Conservation (phyloP, 75 land plant genomes). For the Cryptomeria japonica region DNA sequence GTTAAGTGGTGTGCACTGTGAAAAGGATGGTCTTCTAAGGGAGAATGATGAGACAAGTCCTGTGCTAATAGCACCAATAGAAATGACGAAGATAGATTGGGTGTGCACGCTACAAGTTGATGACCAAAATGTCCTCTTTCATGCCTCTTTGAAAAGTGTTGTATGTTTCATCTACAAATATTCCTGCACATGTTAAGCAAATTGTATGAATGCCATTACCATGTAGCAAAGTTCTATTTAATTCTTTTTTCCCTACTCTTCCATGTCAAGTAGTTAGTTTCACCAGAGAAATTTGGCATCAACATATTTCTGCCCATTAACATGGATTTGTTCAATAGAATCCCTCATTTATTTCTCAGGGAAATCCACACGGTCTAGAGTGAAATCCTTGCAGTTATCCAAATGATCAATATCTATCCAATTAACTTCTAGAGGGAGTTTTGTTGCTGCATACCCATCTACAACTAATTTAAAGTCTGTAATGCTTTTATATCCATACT, state of each 20-base stretch:
- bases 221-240: neutral
- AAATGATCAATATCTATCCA: slow-evolving; percentile 89
- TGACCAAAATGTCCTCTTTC: slow-evolving; percentile 59
- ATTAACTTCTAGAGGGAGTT: slow-evolving; percentile 71
- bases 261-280: no score
- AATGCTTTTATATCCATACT: slow-evolving; percentile 63
- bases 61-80: no score
- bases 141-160: slow-evolving; percentile 62
- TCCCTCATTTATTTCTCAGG: slow-evolving; percentile 46
- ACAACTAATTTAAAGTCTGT: slow-evolving; percentile 46
- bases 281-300: neutral
- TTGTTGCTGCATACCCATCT: slow-evolving; percentile 46
- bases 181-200: slow-evolving; percentile 42
- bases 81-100: no score
- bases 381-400: slow-evolving; percentile 73
- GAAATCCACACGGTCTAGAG: slow-evolving; percentile 66
- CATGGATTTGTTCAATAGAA: slow-evolving; percentile 59
- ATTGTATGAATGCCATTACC: neutral
- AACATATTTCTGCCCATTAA: slow-evolving; percentile 58
- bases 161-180: slow-evolving; percentile 52
- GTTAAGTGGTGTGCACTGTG: no score
- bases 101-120: no score
- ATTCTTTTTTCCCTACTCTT: no score
- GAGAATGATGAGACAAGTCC: no score
- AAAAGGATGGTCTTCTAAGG: no score